Evolutionary conservation across 495 filamentous ascomycete species (phyloP).

Genomic region (Astrothelium subdiscretum): DNA sequence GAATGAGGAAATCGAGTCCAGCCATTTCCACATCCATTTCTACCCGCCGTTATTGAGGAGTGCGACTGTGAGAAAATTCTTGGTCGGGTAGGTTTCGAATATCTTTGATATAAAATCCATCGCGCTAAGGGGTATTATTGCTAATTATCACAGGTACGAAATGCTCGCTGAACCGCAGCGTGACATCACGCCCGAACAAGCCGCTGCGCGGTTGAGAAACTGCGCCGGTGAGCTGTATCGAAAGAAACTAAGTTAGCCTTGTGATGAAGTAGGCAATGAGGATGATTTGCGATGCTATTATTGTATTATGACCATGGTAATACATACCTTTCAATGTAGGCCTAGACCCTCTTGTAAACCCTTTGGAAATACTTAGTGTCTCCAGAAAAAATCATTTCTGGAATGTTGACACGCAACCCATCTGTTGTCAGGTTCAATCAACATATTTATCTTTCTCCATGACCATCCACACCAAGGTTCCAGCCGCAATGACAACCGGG

Average conservation of each 20-base stretch:
- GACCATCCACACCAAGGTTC: constrained; percentile 71
- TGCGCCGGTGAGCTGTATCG: constrained; percentile 78
- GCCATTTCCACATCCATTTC: constrained; percentile 93
- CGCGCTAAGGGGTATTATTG: not conserved
- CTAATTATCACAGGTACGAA: constrained; percentile 45
- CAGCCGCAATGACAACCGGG: constrained; percentile 60
- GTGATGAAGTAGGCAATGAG: not conserved
- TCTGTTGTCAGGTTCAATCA: too few relatives aligned
- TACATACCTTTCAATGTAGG: not conserved
- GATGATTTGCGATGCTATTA: not conserved
- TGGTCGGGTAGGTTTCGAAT: constrained; percentile 55
- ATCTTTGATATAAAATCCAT: not conserved
- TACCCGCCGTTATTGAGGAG: constrained; percentile 88
- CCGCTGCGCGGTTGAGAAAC: constrained; percentile 61
- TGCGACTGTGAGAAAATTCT: constrained; percentile 87
- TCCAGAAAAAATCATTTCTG: too few relatives aligned
- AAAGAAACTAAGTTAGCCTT: constrained; percentile 39
- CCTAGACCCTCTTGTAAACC: not conserved
- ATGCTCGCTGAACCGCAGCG: constrained; percentile 93
- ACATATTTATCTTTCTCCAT: constrained; percentile 58
- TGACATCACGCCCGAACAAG: constrained; percentile 96
- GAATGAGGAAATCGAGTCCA: constrained; percentile 69
- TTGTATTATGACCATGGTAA: not conserved
- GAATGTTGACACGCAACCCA: too few relatives aligned
- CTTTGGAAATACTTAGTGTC: not conserved